Evolutionary conservation across 2,329 filamentous ascomycete species (phyloP), one percentile per base, ranked within the genome.

Genomic region (Orbilia blumenaviensis): DNA sequence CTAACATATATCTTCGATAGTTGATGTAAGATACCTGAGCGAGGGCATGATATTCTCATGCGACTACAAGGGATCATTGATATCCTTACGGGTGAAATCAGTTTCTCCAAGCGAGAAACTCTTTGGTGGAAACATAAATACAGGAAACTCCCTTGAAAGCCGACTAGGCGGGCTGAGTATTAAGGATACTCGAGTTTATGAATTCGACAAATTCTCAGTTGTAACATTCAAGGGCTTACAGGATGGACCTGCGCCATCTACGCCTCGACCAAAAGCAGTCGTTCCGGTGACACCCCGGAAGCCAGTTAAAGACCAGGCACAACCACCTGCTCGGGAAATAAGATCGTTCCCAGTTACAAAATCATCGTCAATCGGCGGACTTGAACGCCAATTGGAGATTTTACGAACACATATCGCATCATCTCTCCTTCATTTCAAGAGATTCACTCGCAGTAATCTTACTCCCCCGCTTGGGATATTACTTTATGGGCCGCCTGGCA

Each of bases 401-500:
- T 62, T 80, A 8, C 73, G 78, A 62, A 78, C 73, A 1, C 77
- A 80, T 32, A 77, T 80, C 23, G 67, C 78, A 12, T 79, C 80
- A 27, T 79, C 78, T 8, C 66, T 80, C 2, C 61, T 79, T 14
- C 77, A 80, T 48, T 79, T 79, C 10, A 77, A 79, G 29, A 56
- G 78, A 14, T 80, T 80, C 60, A 78, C 78, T 3, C 64, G 76
- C 32, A 72, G 77, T n/a, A 78, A 78, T 25, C 72, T 80, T 18
- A 79, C 78, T 0, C 79, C 80, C 12, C 78, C 79, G n/a, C 80
- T 79, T 18, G 80, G 80, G 1, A 80, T 81, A 52, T 76, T 81
- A 32, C 78, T 81, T 36, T 80, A 80, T 34, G 80, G 80, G 2
- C 80, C 80, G 12, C 78, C 80, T 0, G 80, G 80, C n/a, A 80